Evolutionary conservation across 768 basidiomycete species (phyloP).

Genomic region (Crepidotus variabilis): DNA sequence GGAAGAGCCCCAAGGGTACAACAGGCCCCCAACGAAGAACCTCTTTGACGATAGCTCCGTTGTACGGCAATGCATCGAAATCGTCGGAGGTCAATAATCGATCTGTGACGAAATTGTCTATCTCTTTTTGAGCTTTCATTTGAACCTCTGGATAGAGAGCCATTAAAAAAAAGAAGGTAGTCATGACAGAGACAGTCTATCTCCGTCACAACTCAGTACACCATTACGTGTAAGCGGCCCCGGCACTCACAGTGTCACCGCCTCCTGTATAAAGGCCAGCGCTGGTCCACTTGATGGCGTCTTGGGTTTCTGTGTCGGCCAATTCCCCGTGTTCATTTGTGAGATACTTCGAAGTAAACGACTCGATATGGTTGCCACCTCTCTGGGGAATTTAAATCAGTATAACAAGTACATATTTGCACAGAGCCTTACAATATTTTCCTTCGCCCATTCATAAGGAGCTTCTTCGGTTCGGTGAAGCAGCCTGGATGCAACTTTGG

Average conservation of each 20-base stretch:
- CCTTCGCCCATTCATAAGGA: slow-evolving; percentile 29
- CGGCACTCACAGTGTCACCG: slow-evolving; percentile 30
- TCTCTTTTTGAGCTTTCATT: slow-evolving; percentile 24
- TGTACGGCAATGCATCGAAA: slow-evolving; percentile 23
- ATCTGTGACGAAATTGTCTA: not conserved
- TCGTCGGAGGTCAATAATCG: slow-evolving; percentile 29
- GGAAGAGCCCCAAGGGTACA: slow-evolving; percentile 18
- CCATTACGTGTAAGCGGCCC: too few species aligned
- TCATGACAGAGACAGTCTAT: slow-evolving; percentile 6
- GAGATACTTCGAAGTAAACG: slow-evolving; percentile 31
- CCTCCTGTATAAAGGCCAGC: slow-evolving; percentile 31
- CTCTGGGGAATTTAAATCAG: not conserved
- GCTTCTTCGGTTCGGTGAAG: slow-evolving; percentile 18
- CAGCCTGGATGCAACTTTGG: slow-evolving; percentile 11
- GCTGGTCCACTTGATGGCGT: slow-evolving; percentile 25
- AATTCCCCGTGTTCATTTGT: slow-evolving; percentile 18
- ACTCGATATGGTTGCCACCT: slow-evolving; percentile 18
- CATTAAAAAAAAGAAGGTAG: slow-evolving; percentile 21
- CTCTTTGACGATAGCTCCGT: slow-evolving; percentile 32
- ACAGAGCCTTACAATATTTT: slow-evolving; percentile 22
- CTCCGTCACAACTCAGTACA: too few species aligned
- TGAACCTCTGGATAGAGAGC: slow-evolving; percentile 37
- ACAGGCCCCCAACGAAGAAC: slow-evolving; percentile 26
- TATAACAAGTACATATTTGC: not conserved
- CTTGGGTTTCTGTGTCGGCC: slow-evolving; percentile 19